Conservation (phyloP, 371 early-diverging fungal species). For the Zychaea mexicana region DNA sequence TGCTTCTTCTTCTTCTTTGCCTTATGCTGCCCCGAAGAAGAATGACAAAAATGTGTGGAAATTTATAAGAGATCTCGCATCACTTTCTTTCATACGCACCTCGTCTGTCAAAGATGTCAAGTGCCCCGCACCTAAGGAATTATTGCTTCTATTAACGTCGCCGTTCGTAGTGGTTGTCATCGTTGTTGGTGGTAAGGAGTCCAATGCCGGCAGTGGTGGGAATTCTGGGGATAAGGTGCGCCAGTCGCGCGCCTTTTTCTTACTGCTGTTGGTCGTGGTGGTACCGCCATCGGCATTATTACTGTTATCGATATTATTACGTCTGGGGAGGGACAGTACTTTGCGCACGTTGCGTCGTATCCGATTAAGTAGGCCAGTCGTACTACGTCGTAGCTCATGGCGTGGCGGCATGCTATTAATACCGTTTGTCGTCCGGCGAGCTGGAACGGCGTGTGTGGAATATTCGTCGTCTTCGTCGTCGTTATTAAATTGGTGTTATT, state of each 20-base stretch:
- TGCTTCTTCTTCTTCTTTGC: not conserved
- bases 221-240: conserved; percentile 6
- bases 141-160: no score
- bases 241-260: conserved; percentile 8
- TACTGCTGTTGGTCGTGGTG: not conserved
- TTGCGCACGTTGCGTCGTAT: not conserved
- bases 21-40: no score
- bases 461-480: not conserved
- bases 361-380: not conserved
- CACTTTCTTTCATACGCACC: no score
- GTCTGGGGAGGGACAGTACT: not conserved
- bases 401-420: not conserved
- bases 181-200: not conserved
- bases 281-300: not conserved
- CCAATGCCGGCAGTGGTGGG: conserved; percentile 3
- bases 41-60: no score
- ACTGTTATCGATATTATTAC: not conserved
- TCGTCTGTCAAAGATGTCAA: conserved; percentile 2
- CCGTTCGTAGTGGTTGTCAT: not conserved
- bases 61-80: no score
- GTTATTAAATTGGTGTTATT: not conserved
- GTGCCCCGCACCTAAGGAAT: not conserved
- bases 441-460: no score
- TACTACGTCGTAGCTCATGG: not conserved
- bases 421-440: not conserved